Percentiles rank a stretch among this genome's conserved stretches.
Evolutionary conservation across 345 rosid species (phyloP).

Genomic region (Populus deltoides): DNA sequence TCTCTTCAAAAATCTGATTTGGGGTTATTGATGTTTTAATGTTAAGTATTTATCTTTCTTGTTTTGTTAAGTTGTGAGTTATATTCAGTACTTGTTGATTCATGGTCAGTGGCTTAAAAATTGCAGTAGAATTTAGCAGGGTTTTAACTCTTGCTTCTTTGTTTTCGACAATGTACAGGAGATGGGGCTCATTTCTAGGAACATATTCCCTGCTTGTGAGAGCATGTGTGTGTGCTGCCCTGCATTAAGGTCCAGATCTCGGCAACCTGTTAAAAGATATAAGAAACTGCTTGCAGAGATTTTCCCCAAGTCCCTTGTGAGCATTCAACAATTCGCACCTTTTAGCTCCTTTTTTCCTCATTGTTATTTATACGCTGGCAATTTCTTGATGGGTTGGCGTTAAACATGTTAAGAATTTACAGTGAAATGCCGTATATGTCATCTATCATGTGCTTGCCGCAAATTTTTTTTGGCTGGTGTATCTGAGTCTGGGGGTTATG

Average conservation of each 20-base stretch:
- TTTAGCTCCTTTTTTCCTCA: background rate
- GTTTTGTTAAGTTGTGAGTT: background rate
- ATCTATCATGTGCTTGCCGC: background rate
- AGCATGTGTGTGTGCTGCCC: slow-evolving; percentile 98
- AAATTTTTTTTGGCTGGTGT: background rate
- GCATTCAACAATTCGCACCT: slow-evolving; percentile 14
- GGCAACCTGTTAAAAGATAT: slow-evolving; percentile 96
- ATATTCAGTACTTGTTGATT: background rate
- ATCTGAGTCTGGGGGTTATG: background rate
- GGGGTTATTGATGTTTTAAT: background rate
- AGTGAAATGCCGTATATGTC: background rate
- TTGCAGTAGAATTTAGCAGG: background rate
- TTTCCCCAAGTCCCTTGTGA: slow-evolving; percentile 81
- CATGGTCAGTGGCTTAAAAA: background rate
- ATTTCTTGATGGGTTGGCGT: background rate
- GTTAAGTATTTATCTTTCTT: background rate
- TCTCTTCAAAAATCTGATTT: background rate
- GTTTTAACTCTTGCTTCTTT: slow-evolving; percentile 4
- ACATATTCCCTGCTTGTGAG: slow-evolving; percentile 90
- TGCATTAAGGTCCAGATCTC: slow-evolving; percentile 93
- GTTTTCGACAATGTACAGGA: slow-evolving; percentile 25
- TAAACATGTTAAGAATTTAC: background rate
- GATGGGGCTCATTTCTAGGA: slow-evolving; percentile 91
- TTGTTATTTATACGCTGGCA: background rate
- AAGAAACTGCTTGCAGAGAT: slow-evolving; percentile 86